Base-by-base conservation (phyloP, 257 asterid genomes). In the Gentiana macrophylla region DNA sequence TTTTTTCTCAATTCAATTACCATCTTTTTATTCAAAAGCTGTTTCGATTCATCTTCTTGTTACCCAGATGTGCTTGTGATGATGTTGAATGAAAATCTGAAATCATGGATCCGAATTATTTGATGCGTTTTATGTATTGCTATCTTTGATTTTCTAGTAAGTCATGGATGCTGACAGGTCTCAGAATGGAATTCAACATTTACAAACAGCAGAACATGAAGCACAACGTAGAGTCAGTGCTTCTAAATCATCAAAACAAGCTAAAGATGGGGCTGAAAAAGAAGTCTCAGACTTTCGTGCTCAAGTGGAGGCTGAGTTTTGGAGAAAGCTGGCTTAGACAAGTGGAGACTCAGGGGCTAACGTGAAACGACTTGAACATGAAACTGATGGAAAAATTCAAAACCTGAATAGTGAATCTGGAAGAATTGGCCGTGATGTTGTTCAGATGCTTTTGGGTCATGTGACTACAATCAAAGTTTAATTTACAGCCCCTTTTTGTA, bases 211-310 rank as follows among this genome's bases (percentile, higher is more conserved):
- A 3, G 79, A 74, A 49, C 75, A 74, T 46, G 79, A 74, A 65
- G 79, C 79, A 53, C 79, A 74, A 51, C 75, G 67, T 49, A 66
- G 65, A 3, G 75, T 74, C 52, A 74, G 59, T 64, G 66, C 70
- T 35, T 69, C 75, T 55, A 74, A 72, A 64, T 8, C 67, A 36
- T 53, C 87, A 69, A 91, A 79, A 62, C 97, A 84, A 74, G 97
- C 98, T 46, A 91, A 87, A 68, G 94, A 87, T 59, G 98, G 87
- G 66, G 98, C 98, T 5, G 93, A 78, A 78, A 91, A 68, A 79
- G 98, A 91, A 62, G 75, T 87, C 65, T 82, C 95, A 58, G 88
- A 79, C 4, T 91, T 80, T 58, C 97, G 95, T 70, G 86, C 98
- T 50, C 96, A 85, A 59, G 64, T 85, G 90, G 97, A 91, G 67